These are phyloP conservation scores for Acacia crassicarpa DNA, from an alignment of 306 rosid genomes.

Conservation along the genomic window DNA sequence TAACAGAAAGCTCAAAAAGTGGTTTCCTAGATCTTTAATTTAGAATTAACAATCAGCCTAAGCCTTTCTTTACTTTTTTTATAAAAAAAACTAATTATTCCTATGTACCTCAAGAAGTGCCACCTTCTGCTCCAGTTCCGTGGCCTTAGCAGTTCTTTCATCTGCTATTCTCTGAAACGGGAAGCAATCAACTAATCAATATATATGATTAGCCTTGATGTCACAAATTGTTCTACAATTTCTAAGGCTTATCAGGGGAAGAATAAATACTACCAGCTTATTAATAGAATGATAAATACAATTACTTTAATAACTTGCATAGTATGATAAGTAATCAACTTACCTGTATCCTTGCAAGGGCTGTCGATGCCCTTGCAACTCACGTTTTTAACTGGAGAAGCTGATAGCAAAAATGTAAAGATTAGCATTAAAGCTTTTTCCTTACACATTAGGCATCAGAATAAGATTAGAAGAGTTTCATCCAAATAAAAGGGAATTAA, in stretches of 20 bases:
- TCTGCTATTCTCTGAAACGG: slow-evolving; percentile 75
- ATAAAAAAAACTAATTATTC: neutral
- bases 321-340: slow-evolving; percentile 36
- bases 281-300: neutral
- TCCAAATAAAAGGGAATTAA: no score
- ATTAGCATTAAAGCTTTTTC: no score
- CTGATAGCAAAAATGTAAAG: no score
- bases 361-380: slow-evolving; percentile 93
- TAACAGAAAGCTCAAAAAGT: slow-evolving; percentile 19
- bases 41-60: slow-evolving; percentile 5
- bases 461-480: no score
- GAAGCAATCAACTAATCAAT: slow-evolving; percentile 35
- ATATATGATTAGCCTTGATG: slow-evolving; percentile 20
- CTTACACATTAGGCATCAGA: no score
- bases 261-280: neutral
- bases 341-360: slow-evolving; percentile 97
- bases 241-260: slow-evolving; percentile 1
- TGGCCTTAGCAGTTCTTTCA: slow-evolving; percentile 87
- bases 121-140: slow-evolving; percentile 95
- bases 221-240: neutral
- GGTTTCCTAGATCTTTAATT: slow-evolving; percentile 19
- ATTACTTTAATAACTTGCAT: slow-evolving; percentile 11
- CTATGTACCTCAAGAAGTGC: slow-evolving; percentile 88
- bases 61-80: neutral
- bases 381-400: no score